phyloP scores from a whole-genome alignment of 2,329 filamentous ascomycete species.

The Botrytis fabae region DNA sequence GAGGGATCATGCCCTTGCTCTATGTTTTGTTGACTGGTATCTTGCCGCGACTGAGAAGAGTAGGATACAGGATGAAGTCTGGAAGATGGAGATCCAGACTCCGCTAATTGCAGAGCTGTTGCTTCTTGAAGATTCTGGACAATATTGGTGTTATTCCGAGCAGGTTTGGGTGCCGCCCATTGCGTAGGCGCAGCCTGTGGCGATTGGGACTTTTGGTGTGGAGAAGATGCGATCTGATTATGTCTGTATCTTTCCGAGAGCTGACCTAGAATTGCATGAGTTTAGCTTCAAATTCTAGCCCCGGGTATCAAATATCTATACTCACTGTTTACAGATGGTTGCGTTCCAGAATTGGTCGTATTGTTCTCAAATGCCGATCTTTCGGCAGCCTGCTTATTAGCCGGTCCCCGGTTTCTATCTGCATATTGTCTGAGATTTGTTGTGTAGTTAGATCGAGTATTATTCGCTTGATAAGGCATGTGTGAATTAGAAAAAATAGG shows the following conservation, averaged over 20 bases:
- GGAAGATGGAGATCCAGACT: background rate
- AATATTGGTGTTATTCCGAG: constrained; percentile 20
- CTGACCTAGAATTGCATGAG: constrained; percentile 7
- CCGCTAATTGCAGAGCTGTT: constrained; percentile 9
- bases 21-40: constrained; percentile 7
- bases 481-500: constrained; percentile 19
- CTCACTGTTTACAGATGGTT: constrained; percentile 18
- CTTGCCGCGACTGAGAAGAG: constrained; percentile 14
- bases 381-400: constrained; percentile 6
- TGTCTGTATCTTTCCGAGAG: constrained; percentile 21
- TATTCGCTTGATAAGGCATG: constrained; percentile 22
- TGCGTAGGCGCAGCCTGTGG: constrained; percentile 18
- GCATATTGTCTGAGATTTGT: constrained; percentile 24
- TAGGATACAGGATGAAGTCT: constrained; percentile 19
- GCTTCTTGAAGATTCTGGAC: constrained; percentile 23
- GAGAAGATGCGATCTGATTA: constrained; percentile 11
- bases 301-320: background rate
- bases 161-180: constrained; percentile 23
- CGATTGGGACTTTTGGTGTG: constrained; percentile 17
- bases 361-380: constrained; percentile 11
- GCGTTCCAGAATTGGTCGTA: background rate
- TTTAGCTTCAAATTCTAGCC: background rate
- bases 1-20: constrained; percentile 15
- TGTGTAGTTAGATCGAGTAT: constrained; percentile 15
- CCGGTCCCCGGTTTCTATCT: constrained; percentile 17